Percentiles rank a stretch among this genome's conserved stretches.
These are phyloP conservation scores for Anastatica hierochuntica DNA, from an alignment of 345 rosid species.

Conservation along the genomic window DNA sequence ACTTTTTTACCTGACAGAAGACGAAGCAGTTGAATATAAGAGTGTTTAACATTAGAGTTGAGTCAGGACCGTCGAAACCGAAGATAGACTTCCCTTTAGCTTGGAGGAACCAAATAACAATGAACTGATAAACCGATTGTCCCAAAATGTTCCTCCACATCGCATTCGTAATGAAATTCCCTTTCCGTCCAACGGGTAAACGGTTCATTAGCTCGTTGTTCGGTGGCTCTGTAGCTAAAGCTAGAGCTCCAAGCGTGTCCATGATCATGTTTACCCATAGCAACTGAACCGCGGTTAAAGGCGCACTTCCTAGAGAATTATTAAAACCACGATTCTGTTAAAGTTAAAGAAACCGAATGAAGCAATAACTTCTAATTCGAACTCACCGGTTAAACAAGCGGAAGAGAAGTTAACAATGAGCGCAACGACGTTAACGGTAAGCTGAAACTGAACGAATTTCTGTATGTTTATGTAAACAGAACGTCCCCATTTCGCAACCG, in stretches of 20 bases:
- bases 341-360: too few species aligned
- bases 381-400: slow-evolving; percentile 77
- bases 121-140: slow-evolving; percentile 65
- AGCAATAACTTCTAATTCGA: too few species aligned
- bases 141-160: slow-evolving; percentile 97
- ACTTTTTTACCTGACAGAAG: slow-evolving; percentile 64
- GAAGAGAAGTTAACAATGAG: slow-evolving; percentile 78
- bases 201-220: slow-evolving; percentile 53
- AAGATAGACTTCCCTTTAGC: slow-evolving; percentile 46
- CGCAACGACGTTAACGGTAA: slow-evolving; percentile 86
- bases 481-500: slow-evolving; percentile 92
- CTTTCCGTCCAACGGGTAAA: slow-evolving; percentile 48
- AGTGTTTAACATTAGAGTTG: slow-evolving; percentile 46
- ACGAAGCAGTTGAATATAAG: slow-evolving; percentile 81
- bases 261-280: slow-evolving; percentile 86
- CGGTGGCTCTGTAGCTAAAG: slow-evolving; percentile 80
- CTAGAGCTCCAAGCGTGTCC: slow-evolving; percentile 83
- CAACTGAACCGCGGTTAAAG: too few species aligned
- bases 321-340: neutral
- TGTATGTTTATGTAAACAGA: slow-evolving; percentile 86
- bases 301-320: slow-evolving; percentile 40
- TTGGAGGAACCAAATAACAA: slow-evolving; percentile 50
- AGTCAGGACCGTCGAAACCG: slow-evolving; percentile 39
- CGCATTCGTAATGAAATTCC: slow-evolving; percentile 71
- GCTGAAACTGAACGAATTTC: slow-evolving; percentile 89